phyloP scores from a whole-genome alignment of 1,284 basidiomycete species.

The Melampsora abietis-canadensis region DNA sequence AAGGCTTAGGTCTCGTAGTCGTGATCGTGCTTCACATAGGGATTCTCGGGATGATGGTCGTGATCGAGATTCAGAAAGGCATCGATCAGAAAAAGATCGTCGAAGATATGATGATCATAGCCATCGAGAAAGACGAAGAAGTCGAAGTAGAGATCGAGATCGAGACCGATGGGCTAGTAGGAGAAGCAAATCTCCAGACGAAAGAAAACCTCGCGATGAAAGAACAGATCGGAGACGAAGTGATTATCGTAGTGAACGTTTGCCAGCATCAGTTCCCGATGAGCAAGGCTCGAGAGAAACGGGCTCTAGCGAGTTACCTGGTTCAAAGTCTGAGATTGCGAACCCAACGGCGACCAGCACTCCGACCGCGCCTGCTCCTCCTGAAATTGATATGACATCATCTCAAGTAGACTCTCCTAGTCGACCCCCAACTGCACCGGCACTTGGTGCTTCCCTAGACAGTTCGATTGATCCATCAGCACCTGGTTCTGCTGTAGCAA shows the following conservation, averaged over 20 bases:
- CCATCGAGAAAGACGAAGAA: conserved; percentile 44
- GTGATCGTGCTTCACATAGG: conserved; percentile 10
- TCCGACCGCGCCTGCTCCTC: background rate
- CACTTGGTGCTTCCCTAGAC: background rate
- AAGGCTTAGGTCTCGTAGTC: background rate
- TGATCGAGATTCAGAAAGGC: conserved; percentile 44
- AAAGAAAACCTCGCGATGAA: conserved; percentile 21
- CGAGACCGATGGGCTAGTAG: conserved; percentile 42
- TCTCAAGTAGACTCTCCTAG: background rate
- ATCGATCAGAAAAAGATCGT: conserved; percentile 27
- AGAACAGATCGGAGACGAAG: conserved; percentile 16
- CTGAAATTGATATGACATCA: background rate
- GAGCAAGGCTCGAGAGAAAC: background rate
- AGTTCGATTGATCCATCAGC: conserved; percentile 23
- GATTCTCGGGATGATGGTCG: conserved; percentile 17
- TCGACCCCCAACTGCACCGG: background rate
- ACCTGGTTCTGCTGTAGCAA: conserved; percentile 33
- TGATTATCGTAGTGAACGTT: conserved; percentile 1
- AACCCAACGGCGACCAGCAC: background rate
- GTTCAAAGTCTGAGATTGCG: background rate
- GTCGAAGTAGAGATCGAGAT: conserved; percentile 54
- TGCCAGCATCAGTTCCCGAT: background rate
- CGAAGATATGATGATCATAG: conserved; percentile 33
- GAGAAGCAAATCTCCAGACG: conserved; percentile 21
- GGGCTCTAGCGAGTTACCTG: background rate